Evolutionary conservation across 306 rosid genomes (phyloP), one percentile per base, ranked within the genome.

Genomic region (Sechiopsis laciniata): DNA sequence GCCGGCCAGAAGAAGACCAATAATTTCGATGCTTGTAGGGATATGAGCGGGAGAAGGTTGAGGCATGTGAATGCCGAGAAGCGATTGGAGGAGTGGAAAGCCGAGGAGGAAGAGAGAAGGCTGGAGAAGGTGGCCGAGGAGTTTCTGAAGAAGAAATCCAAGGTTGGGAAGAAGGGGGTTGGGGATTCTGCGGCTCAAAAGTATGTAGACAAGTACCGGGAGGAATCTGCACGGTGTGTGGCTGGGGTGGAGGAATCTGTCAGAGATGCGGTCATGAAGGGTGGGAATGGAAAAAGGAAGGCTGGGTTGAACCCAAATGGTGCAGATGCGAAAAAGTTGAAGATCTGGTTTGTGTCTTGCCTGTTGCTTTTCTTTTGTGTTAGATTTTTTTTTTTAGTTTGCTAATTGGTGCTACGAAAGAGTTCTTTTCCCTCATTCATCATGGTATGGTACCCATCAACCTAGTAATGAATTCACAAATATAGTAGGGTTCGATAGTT

Each of bases 1-100:
- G 97, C 95, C 0, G 97, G 97, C 65, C 97, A 91, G 90, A 95
- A 91, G 86, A 95, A 95, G 81, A 95, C 99, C 69, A 91, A 86
- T 80, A 91, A 95, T 73, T 89, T 95, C 74, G 99, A 95, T 17
- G 99, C 99, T 0, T 95, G 99, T 73, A 81, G 99, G 35, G 97
- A 95, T 48, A 95, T 95, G 99, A 95, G 99, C 20, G 99, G 99
- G 0, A 80, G 97, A 55, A 81, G 99, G 83, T 80, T 95, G 83
- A 80, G 99, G 61, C 99, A 95, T 71, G 99, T 95, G 42, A 95
- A 95, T 71, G 97, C 97, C 0, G 99, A 95, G 93, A 91, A 88
- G 89, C 84, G 82, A 70, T 70, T 95, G 73, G 95, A 95, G 75
- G 99, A 95, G 74, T 95, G 99, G 99, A 85, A 78, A 85, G 97